Conservation (phyloP, 106 monocot genomes). For the Allium fistulosum region DNA sequence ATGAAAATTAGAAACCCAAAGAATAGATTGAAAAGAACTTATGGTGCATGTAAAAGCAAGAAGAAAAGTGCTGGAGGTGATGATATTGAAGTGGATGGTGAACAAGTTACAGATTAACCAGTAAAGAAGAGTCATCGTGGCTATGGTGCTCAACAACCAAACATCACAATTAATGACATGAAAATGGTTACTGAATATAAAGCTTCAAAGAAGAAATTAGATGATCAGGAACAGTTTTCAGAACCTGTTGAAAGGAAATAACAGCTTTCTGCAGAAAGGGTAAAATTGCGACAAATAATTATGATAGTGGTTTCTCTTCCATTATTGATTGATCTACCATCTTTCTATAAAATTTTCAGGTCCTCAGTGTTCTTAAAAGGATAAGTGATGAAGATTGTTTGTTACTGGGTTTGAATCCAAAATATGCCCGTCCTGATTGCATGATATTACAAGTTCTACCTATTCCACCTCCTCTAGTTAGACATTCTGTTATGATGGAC, state of each 20-base stretch:
- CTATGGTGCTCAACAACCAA: slow-evolving; percentile 97
- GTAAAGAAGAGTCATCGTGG: slow-evolving; percentile 80
- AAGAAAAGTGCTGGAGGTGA: slow-evolving; percentile 90
- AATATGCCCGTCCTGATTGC: slow-evolving; percentile 99
- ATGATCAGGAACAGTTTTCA: slow-evolving; percentile 92
- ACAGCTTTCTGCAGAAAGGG: slow-evolving; percentile 91
- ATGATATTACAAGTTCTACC: slow-evolving; percentile 99
- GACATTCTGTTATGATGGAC: slow-evolving; percentile 99
- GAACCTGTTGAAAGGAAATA: slow-evolving; percentile 96
- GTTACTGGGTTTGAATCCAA: slow-evolving; percentile 85
- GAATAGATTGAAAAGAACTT: slow-evolving; percentile 79
- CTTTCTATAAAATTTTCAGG: slow-evolving; percentile 26
- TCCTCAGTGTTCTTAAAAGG: slow-evolving; percentile 89
- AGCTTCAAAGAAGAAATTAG: slow-evolving; percentile 85
- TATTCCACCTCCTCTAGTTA: slow-evolving; percentile 92
- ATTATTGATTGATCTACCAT: too few relatives aligned
- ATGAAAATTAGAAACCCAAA: slow-evolving; percentile 94
- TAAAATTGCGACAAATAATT: slow-evolving; percentile 8
- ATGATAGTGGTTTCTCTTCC: too few relatives aligned
- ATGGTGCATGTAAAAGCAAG: slow-evolving; percentile 95
- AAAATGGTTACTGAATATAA: slow-evolving; percentile 99
- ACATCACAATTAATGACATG: slow-evolving; percentile 95
- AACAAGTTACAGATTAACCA: slow-evolving; percentile 58
- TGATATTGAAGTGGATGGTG: slow-evolving; percentile 76
- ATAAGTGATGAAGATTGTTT: slow-evolving; percentile 96